Percentiles rank a stretch among this genome's conserved stretches.
phyloP scores from a whole-genome alignment of 2,329 filamentous ascomycete genomes.

The Knoxdaviesia capensis region DNA sequence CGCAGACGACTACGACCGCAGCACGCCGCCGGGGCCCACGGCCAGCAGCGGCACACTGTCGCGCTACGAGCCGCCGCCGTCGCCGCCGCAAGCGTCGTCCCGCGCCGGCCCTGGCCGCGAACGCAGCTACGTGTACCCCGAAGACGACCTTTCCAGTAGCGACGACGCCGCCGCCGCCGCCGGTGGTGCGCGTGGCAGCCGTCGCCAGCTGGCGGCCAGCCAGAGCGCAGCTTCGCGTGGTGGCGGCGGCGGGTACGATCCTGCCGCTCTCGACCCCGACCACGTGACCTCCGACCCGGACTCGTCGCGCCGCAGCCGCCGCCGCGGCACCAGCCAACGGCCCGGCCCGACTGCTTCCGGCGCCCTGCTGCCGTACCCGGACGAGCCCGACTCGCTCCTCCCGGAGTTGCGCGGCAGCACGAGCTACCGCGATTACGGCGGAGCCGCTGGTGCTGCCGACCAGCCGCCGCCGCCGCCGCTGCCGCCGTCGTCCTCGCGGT shows the following conservation, averaged over 20 bases:
- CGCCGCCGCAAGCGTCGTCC: no score
- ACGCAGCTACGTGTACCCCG: constrained; percentile 19
- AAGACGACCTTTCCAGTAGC: constrained; percentile 19
- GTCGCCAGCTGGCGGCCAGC: constrained; percentile 4
- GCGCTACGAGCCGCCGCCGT: constrained; percentile 13
- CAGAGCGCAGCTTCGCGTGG: background rate
- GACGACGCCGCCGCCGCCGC: constrained; percentile 1
- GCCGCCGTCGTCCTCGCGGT: no score
- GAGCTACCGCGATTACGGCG: no score
- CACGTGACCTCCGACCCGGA: constrained; percentile 6
- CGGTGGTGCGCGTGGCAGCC: background rate
- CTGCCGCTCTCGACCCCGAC: constrained; percentile 17
- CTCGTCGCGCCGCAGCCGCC: no score
- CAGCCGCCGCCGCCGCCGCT: no score
- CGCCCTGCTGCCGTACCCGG: no score
- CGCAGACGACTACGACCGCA: constrained; percentile 6
- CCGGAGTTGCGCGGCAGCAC: no score
- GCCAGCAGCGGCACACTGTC: constrained; percentile 11
- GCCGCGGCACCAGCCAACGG: no score
- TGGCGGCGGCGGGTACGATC: background rate
- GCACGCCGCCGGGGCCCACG: constrained; percentile 9
- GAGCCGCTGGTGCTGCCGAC: no score
- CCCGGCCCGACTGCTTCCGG: constrained; percentile 7
- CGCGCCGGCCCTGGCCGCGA: constrained; percentile 10
- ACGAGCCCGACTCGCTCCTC: no score